phyloP scores from a whole-genome alignment of 1,139 yeast genomes.

The Kodamaea fungicola region DNA sequence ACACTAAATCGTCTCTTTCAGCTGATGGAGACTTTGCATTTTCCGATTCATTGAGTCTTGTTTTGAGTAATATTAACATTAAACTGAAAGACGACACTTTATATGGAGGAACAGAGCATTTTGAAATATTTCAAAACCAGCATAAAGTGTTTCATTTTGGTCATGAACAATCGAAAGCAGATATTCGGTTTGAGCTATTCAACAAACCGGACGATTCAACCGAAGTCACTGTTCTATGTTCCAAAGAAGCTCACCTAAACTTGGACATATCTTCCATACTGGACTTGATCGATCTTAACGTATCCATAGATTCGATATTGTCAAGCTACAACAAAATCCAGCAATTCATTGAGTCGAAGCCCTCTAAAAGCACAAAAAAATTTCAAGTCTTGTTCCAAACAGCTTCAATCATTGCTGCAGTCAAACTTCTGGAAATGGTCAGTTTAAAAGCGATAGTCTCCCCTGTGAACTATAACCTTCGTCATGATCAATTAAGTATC shows the following conservation, averaged over 20 bases:
- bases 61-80: slow-evolving; percentile 27
- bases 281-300: slow-evolving; percentile 14
- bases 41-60: slow-evolving; percentile 25
- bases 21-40: slow-evolving; percentile 38
- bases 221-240: slow-evolving; percentile 43
- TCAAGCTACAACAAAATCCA: slow-evolving; percentile 8
- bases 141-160: slow-evolving; percentile 4
- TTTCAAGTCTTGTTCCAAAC: slow-evolving; percentile 31
- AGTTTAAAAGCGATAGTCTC: slow-evolving; percentile 18
- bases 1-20: slow-evolving; percentile 44
- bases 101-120: slow-evolving; percentile 46
- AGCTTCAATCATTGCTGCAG: slow-evolving; percentile 14
- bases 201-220: slow-evolving; percentile 20
- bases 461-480: slow-evolving; percentile 38
- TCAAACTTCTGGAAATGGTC: slow-evolving; percentile 7
- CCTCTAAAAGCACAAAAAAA: background rate
- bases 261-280: slow-evolving; percentile 24
- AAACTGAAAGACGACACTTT: slow-evolving; percentile 41
- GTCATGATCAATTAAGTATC: slow-evolving; percentile 26
- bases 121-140: slow-evolving; percentile 17
- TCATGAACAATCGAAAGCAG: slow-evolving; percentile 31
- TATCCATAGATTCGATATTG: slow-evolving; percentile 8
- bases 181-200: slow-evolving; percentile 51
- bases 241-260: slow-evolving; percentile 38
- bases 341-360: slow-evolving; percentile 2